Evolutionary conservation across 768 basidiomycete genomes (phyloP), one percentile per base, ranked within the genome.

Genomic region (Dioszegia hungarica): DNA sequence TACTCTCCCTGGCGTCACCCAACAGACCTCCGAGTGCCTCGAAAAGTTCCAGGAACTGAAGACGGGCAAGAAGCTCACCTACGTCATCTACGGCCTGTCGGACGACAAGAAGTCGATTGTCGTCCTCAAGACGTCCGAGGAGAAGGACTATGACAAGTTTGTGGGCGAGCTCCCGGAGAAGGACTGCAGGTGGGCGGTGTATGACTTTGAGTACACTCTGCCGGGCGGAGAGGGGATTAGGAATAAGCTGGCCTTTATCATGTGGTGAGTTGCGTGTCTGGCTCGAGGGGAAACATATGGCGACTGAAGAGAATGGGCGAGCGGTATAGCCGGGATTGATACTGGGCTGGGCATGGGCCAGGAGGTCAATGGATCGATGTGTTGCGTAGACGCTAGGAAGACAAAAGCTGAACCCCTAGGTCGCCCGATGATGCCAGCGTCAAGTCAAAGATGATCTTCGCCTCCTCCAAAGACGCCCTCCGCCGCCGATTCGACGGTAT

Each of bases 361-460:
- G n/a, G n/a, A n/a, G n/a, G n/a, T n/a, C n/a, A n/a, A n/a, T n/a
- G n/a, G n/a, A n/a, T n/a, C n/a, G n/a, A n/a, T n/a, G n/a, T n/a
- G n/a, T n/a, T n/a, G n/a, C n/a, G n/a, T n/a, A n/a, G n/a, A n/a
- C n/a, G n/a, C n/a, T n/a, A n/a, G n/a, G n/a, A n/a, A n/a, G n/a
- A n/a, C 43, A 17, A 17, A 10, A 17, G 45, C 25, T 47, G 20
- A 48, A 31, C 33, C 8, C 34, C 20, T 51, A 97, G 94, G 94
- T 82, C 85, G 19, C 93, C 94, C 61, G 90, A 93, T 69, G 78
- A 75, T 39, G 85, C 90, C 38, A 88, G 83, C 78, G 82, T 93
- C 77, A 91, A 88, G 79, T 81, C 84, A 73, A 97, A 93, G 85
- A 97, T 97, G 92, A 67, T 95, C 66, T 87, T 83, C 78, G 87